Percentiles rank a stretch among this genome's conserved stretches.
Evolutionary conservation across 352 stramenopile species (phyloP).

Genomic region (Pythium dissimile): DNA sequence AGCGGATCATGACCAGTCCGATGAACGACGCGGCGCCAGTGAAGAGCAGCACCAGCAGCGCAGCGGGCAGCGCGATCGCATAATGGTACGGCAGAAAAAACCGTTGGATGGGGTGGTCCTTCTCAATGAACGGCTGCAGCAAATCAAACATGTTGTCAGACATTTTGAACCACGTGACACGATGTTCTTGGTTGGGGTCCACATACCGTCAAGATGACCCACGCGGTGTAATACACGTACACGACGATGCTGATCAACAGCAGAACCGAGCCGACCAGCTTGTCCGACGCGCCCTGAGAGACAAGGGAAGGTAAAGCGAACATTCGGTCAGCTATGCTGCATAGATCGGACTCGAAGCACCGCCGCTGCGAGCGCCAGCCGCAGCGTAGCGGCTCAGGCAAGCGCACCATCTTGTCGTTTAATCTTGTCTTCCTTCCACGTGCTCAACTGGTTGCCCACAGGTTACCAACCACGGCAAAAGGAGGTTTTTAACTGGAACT

Average conservation of each 20-base stretch:
- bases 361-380: no score
- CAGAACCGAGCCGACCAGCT: slow-evolving; percentile 70
- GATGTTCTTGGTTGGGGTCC: background rate
- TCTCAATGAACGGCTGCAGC: slow-evolving; percentile 83
- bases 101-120: slow-evolving; percentile 67
- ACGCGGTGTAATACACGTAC: slow-evolving; percentile 91
- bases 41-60: slow-evolving; percentile 86
- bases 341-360: no score
- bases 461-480: no score
- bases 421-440: no score
- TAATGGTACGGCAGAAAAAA: slow-evolving; percentile 90
- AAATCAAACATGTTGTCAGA: no score
- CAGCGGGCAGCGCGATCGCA: slow-evolving; percentile 82
- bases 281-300: slow-evolving; percentile 78
- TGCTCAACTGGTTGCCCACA: no score
- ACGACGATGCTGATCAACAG: slow-evolving; percentile 77
- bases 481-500: no score
- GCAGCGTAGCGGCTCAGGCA: no score
- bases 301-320: no score
- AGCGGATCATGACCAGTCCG: slow-evolving; percentile 87
- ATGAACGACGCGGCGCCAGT: slow-evolving; percentile 83
- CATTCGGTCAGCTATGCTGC: no score
- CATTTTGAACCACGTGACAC: no score
- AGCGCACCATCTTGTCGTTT: no score
- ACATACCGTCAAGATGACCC: slow-evolving; percentile 87